Base-by-base conservation (phyloP, 345 rosid genomes). In the Excoecaria agallocha region DNA sequence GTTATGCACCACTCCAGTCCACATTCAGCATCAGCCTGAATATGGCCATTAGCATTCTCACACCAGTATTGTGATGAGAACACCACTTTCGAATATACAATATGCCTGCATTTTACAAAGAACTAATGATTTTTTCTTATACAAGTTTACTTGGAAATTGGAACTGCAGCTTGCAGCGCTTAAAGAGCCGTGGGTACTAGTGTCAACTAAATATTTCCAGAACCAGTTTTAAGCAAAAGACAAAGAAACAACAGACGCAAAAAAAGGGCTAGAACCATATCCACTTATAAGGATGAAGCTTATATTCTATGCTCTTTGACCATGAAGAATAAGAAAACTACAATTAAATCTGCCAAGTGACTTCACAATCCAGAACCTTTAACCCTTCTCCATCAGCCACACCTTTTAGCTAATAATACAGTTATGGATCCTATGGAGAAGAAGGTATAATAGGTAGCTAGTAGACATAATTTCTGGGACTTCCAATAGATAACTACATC, bases 41-140 rank as follows among this genome's bases (percentile, higher is more conserved):
- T 19, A 57, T 13, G 43, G 46, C 19, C 12, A 52, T n/a, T 57
- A 30, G 13, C 51, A 10, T 19, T 12, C 64, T 1, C 61, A 35
- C 1, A 3, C 62, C 51, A 8, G 49, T 52, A 25, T 51, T 62
- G 54, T 46, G 55, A 25, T 59, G 60, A 77, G 57, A 70, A 45
- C 74, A 55, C 62, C 71, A 65, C 30, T 68, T 72, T 73, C 74
- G 58, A 69, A 59, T 72, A 43, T 71, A 57, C 74, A 76, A 54
- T 69, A 68, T 3, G 67, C 73, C 83, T 79, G 84, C 72, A 70
- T 60, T 24, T 54, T 35, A 19, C 15, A 20, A 37, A 13, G 51
- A 54, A 73, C 50, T 19, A 30, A 61, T 43, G 1, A 50, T 49
- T 49, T 16, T 68, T 25, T 8, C 12, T 24, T 55, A 41, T 17